Evolutionary conservation across 345 rosid genomes (phyloP), one percentile per base, ranked within the genome.

Genomic region (Ceriops zippeliana): DNA sequence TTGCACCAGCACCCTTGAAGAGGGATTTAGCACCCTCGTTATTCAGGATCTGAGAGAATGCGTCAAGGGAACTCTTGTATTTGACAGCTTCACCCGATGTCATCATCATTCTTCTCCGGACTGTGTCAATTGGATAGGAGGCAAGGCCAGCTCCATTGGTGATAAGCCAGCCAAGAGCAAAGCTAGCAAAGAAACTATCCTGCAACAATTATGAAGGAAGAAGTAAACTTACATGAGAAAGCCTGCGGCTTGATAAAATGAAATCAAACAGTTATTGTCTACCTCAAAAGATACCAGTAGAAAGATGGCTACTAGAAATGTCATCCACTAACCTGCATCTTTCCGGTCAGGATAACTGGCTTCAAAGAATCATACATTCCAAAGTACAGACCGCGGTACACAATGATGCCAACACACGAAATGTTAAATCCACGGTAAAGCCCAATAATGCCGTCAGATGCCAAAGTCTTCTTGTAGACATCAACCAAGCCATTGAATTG

Each of bases 151-250:
- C 74, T 15, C 78, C 78, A 19, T 64, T 75, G 4, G 78, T 75
- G 57, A 75, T 58, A 5, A 65, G 57, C 80, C 80, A 76, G 27
- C 80, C 80, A 24, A 76, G 76, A 2, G 70, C 70, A 59, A 76
- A 76, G 70, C 80, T 76, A 22, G 80, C 80, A 15, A 72, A 63
- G 73, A 76, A 76, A 53, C 66, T 76, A 72, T 76, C 80, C 80
- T 76, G 73, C 15, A 62, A 70, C 53, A 24, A 65, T 11, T 13
- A 34, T 35, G 35, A n/a, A 8, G n/a, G 27, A 16, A 13, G 61
- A 59, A n/a, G 58, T n/a, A 6, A 53, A 53, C 11, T n/a, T 1
- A 7, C 19, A n/a, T 27, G 28, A 35, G 62, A 66, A 46, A 46
- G 15, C 20, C 28, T 24, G 16, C 26, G n/a, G 20, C 58, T 38